Percentiles rank a stretch among this genome's conserved stretches.
phyloP scores from a whole-genome alignment of 75 land plant genomes.

The Ceratopteris richardii region DNA sequence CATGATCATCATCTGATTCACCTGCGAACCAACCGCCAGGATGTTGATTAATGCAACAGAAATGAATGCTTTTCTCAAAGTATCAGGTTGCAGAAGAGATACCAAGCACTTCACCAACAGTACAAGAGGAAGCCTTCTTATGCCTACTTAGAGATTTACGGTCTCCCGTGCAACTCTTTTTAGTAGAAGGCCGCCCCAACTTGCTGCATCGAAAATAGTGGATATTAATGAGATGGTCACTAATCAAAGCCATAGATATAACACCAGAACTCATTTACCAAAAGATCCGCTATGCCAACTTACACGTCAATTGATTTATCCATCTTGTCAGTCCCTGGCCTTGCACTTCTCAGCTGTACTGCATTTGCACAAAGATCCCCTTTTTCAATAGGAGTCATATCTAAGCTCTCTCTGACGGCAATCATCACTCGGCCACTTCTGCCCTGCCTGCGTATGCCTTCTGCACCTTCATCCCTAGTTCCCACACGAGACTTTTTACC shows the following conservation, averaged over 20 bases:
- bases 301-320: conserved; percentile 32
- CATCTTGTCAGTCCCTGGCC: conserved; percentile 42
- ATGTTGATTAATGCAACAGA: neutral
- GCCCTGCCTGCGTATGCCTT: conserved; percentile 81
- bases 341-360: conserved; percentile 44
- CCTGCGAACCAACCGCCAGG: conserved; percentile 21
- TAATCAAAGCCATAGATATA: too few relatives aligned
- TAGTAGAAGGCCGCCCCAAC: conserved; percentile 67
- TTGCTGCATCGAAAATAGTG: conserved; percentile 30
- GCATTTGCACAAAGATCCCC: conserved; percentile 30
- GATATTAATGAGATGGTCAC: neutral
- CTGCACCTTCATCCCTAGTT: conserved; percentile 51
- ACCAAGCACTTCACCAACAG: conserved; percentile 53
- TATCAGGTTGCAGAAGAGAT: neutral
- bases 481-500: conserved; percentile 37
- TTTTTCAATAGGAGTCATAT: conserved; percentile 40
- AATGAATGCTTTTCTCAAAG: neutral
- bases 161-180: conserved; percentile 49
- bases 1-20: conserved; percentile 74
- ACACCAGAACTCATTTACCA: too few relatives aligned
- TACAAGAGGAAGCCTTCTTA: conserved; percentile 26
- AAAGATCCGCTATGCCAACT: too few relatives aligned
- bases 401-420: conserved; percentile 19
- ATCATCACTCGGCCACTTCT: conserved; percentile 55
- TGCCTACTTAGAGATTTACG: conserved; percentile 59